These are phyloP conservation scores for Hawksworthiomyces lignivorus DNA, from an alignment of 2,329 filamentous ascomycete species.

Conservation along the genomic window DNA sequence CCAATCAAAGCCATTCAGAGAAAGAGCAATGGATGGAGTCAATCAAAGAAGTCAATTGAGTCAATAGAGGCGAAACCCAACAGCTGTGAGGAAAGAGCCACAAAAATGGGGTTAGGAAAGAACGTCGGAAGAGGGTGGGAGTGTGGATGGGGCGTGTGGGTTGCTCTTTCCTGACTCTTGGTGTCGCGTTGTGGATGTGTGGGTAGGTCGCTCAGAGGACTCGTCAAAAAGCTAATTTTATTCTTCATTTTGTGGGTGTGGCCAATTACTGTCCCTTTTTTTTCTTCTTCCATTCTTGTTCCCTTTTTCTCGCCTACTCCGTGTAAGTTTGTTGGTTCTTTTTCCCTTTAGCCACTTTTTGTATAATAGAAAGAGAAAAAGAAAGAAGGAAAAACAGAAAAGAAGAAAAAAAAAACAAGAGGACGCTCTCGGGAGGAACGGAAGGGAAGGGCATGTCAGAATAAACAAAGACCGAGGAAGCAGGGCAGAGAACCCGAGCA, in stretches of 20 bases:
- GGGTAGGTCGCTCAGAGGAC: conserved; percentile 5
- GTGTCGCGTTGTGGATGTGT: conserved; percentile 11
- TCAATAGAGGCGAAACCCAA: too few relatives aligned
- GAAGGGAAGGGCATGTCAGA: not conserved
- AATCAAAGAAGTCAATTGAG: too few relatives aligned
- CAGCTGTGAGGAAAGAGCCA: not conserved
- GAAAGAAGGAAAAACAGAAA: not conserved
- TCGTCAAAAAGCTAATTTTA: not conserved
- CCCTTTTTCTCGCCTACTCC: not conserved
- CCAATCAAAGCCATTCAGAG: too few relatives aligned
- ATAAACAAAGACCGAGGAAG: not conserved
- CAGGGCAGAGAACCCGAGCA: too few relatives aligned
- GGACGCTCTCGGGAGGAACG: not conserved
- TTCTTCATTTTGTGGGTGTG: not conserved
- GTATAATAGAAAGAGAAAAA: not conserved
- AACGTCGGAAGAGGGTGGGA: conserved; percentile 1
- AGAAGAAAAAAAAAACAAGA: not conserved
- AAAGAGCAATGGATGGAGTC: not conserved
- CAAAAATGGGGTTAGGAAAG: too few relatives aligned
- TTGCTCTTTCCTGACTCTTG: conserved; percentile 1
- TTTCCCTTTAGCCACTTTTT: not conserved
- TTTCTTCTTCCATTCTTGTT: not conserved
- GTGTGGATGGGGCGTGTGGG: not conserved
- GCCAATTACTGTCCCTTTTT: not conserved
- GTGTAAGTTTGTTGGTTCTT: not conserved